Base-by-base conservation (phyloP, 2,329 filamentous ascomycete species). In the Tolypocladium endophyticum region DNA sequence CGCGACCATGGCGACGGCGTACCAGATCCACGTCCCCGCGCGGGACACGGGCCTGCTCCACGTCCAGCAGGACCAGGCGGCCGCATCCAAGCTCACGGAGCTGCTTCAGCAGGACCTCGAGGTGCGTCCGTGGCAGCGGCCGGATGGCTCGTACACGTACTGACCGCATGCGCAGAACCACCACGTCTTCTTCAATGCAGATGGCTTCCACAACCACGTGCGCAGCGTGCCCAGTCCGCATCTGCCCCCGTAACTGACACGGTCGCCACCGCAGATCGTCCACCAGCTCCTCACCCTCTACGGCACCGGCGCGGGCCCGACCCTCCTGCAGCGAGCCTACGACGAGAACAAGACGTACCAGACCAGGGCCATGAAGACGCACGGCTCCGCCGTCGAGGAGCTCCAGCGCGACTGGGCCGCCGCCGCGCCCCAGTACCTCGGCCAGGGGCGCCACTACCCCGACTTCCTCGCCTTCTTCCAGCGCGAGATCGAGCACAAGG, bases 151-250 rank as follows among this genome's bases (percentile, higher is more conserved):
- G 20, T 11, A 7, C 3, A 5, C 11, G n/a, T 5, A 12, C 30
- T n/a, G 5, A 35, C 30, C 1, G 7, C 2, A 6, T 2, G 33
- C 14, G 7, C 28, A 73, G 73, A 66, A 65, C 20, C 84, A 92
- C 66, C 89, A 96, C 69, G 87, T 92, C 60, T 95, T 87, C 74
- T 96, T 92, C 79, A 95, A 94, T 62, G 61, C 80, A 0, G 68
- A 72, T 1, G 87, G 88, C 0, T 95, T 88, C 63, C 92, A 97
- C 68, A 90, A 96, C 70, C 92, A 96, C 68, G 90, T 81, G 74
- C 23, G 6, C 8, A n/a, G 50, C 50, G 11, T 57, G 4, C 33
- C 41, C 23, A 25, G 11, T 33, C 38, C 20, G 18, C 6, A 33
- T 25, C 25, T 12, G 7, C 18, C 23, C 4, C 7, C 18, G 4